Conservation (phyloP, 345 rosid species). For the Acer saccharum region DNA sequence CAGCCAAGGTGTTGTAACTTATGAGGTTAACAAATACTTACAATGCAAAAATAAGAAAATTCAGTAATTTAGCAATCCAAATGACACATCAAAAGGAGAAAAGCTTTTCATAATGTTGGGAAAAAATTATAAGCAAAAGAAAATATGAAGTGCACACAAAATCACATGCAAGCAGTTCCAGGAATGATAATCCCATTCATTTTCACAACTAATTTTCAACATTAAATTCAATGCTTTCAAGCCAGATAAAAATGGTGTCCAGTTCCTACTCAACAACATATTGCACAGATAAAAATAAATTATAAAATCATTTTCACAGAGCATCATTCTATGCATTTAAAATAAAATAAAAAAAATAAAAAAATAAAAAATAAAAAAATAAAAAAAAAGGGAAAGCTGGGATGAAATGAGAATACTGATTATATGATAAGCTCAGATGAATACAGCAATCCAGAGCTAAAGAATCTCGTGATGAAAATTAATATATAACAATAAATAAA, state of each 20-base stretch:
- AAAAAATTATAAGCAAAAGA: not conserved
- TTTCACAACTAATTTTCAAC: not conserved
- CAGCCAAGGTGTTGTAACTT: not conserved
- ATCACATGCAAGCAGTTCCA: not conserved
- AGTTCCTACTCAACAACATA: conserved; percentile 7
- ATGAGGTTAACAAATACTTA: not conserved
- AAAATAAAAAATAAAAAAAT: not conserved
- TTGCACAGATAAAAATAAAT: not conserved
- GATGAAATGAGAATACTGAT: not conserved
- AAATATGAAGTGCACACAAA: not conserved
- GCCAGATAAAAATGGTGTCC: not conserved
- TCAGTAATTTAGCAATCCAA: not conserved
- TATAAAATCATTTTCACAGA: not conserved
- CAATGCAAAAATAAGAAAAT: not conserved
- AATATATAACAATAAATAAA: not conserved
- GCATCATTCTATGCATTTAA: not conserved
- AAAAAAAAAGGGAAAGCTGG: not conserved
- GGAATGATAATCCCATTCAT: not conserved
- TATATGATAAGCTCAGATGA: not conserved
- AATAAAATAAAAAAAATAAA: not conserved
- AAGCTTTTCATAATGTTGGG: not conserved
- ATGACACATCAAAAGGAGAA: not conserved
- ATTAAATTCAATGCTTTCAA: not conserved
- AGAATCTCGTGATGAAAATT: not conserved
- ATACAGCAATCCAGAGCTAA: not conserved